Evolutionary conservation across 257 asterid genomes (phyloP).

Genomic region (Solanum ahanhuiri): DNA sequence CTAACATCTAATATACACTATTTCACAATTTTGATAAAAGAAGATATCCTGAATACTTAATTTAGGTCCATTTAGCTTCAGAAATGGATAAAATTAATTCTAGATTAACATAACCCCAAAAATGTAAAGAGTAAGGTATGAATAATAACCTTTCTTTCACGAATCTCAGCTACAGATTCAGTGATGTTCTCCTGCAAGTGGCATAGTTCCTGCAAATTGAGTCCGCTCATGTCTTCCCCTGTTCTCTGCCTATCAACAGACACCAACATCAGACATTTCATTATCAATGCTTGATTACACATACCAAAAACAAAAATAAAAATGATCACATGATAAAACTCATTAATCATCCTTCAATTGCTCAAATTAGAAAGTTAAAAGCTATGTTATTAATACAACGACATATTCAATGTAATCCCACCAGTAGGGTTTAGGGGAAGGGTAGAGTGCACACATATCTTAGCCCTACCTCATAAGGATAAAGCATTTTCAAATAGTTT

Average conservation of each 20-base stretch:
- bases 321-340: neutral
- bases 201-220: slow-evolving; percentile 20
- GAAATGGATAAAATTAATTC: neutral
- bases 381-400: neutral
- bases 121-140: neutral
- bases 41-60: neutral
- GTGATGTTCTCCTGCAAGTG: slow-evolving; percentile 13
- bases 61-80: neutral
- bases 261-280: neutral
- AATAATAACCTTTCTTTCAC: slow-evolving; percentile 18
- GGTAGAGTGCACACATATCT: neutral
- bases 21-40: neutral
- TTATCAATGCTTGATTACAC: neutral
- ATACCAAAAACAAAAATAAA: neutral
- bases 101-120: neutral
- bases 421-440: neutral
- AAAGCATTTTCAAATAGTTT: neutral
- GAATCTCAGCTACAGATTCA: slow-evolving; percentile 15
- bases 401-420: neutral
- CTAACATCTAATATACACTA: neutral
- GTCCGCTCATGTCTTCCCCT: slow-evolving; percentile 31
- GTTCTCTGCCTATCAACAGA: slow-evolving; percentile 17
- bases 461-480: neutral
- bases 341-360: neutral
- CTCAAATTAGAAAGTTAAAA: neutral